Conservation (phyloP, 164 flowering plant species). For the Cinnamomum micranthum region DNA sequence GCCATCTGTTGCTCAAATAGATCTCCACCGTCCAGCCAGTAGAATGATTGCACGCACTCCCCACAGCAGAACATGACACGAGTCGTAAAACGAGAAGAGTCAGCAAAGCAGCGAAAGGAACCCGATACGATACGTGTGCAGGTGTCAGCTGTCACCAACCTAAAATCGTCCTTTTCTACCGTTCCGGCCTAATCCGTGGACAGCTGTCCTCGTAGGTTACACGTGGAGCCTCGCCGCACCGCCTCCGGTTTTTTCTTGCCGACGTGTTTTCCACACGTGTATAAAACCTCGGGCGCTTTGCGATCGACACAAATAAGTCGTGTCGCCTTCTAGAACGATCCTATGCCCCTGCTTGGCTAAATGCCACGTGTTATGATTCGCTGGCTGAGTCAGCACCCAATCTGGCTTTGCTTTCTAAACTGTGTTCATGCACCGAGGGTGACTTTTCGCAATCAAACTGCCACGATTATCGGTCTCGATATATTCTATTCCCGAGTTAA, state of each 20-base stretch:
- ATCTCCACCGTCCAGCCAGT: not conserved
- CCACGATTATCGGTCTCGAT: no score
- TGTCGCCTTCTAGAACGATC: conserved; percentile 16
- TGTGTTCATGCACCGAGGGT: conserved; percentile 28
- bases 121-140: not conserved
- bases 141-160: not conserved
- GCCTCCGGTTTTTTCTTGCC: not conserved
- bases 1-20: no score
- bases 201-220: conserved; percentile 1
- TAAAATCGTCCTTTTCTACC: not conserved
- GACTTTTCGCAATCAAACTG: no score
- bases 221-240: conserved; percentile 22
- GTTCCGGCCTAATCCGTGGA: not conserved
- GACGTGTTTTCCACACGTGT: conserved; percentile 23
- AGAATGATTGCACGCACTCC: not conserved
- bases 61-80: not conserved
- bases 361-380: conserved; percentile 20
- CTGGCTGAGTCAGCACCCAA: conserved; percentile 8
- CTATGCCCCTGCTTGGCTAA: not conserved
- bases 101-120: not conserved
- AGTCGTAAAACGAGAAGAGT: not conserved
- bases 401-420: conserved; percentile 4
- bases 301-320: not conserved
- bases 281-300: conserved; percentile 2
- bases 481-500: no score